These are phyloP conservation scores for Chytridiales sp. DNA, from an alignment of 371 early-diverging fungal species.

Conservation along the genomic window DNA sequence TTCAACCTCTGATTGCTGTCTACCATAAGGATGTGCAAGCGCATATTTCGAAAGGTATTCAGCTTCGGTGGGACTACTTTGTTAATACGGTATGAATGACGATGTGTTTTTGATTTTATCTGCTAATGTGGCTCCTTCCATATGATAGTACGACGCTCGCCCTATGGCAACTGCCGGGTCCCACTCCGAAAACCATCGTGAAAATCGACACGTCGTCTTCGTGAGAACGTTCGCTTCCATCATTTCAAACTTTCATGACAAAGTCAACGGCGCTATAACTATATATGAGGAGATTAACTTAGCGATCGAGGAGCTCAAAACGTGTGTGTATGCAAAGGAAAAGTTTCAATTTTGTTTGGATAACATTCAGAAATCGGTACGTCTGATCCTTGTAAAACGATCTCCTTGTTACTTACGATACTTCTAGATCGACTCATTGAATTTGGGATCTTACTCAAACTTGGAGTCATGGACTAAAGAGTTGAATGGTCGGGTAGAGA, in stretches of 20 bases:
- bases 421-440: conserved; percentile 76
- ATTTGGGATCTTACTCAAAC: conserved; percentile 91
- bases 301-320: conserved; percentile 77
- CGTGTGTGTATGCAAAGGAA: conserved; percentile 71
- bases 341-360: conserved; percentile 70
- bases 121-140: background rate
- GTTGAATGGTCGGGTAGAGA: conserved; percentile 80
- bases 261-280: conserved; percentile 78
- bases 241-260: conserved; percentile 93
- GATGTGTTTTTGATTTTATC: conserved; percentile 3
- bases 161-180: conserved; percentile 12
- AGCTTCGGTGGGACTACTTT: conserved; percentile 95
- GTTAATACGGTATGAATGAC: conserved; percentile 64
- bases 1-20: conserved; percentile 80
- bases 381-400: conserved; percentile 3
- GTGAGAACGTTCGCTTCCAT: conserved; percentile 91
- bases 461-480: conserved; percentile 85
- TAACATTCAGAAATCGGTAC: conserved; percentile 75
- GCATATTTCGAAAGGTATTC: conserved; percentile 81
- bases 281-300: conserved; percentile 79
- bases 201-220: conserved; percentile 88
- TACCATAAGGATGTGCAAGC: conserved; percentile 90
- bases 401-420: background rate
- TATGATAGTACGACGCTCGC: conserved; percentile 29
- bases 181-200: conserved; percentile 45